Evolutionary conservation across 2,329 filamentous ascomycete genomes (phyloP).

Genomic region (Hypomyces rosellus): DNA sequence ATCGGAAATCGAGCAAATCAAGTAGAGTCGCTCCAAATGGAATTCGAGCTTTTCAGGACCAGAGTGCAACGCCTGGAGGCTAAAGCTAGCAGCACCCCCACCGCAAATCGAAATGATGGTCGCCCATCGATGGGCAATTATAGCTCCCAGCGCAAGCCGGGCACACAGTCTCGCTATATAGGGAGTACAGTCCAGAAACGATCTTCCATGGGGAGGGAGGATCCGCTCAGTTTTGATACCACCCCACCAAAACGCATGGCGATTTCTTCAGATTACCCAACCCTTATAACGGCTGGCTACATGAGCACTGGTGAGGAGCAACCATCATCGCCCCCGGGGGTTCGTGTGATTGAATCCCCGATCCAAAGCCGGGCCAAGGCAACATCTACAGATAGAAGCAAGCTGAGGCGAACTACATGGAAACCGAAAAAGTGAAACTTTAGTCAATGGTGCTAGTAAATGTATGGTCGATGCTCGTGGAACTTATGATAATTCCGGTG

Average conservation of each 20-base stretch:
- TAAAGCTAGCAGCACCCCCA: constrained; percentile 2
- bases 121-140: background rate
- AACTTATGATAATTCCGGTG: background rate
- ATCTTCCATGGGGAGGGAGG: constrained; percentile 12
- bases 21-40: constrained; percentile 36
- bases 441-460: too few species aligned
- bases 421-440: constrained; percentile 6
- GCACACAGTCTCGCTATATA: constrained; percentile 7
- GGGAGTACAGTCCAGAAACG: constrained; percentile 17
- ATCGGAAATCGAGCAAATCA: constrained; percentile 32
- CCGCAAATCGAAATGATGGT: constrained; percentile 3
- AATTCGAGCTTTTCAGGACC: constrained; percentile 34
- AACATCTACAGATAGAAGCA: background rate
- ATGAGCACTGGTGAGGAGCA: constrained; percentile 9
- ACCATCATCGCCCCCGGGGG: constrained; percentile 14
- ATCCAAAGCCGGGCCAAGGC: constrained; percentile 6
- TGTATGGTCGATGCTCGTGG: too few species aligned
- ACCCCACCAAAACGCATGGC: constrained; percentile 20
- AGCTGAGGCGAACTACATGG: constrained; percentile 5
- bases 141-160: background rate
- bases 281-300: constrained; percentile 6
- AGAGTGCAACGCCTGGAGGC: constrained; percentile 30
- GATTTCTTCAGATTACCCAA: constrained; percentile 18
- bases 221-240: constrained; percentile 9
- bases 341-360: background rate